Base-by-base conservation (phyloP, 306 rosid genomes). In the cucumber (Cucumis sativus) region DNA sequence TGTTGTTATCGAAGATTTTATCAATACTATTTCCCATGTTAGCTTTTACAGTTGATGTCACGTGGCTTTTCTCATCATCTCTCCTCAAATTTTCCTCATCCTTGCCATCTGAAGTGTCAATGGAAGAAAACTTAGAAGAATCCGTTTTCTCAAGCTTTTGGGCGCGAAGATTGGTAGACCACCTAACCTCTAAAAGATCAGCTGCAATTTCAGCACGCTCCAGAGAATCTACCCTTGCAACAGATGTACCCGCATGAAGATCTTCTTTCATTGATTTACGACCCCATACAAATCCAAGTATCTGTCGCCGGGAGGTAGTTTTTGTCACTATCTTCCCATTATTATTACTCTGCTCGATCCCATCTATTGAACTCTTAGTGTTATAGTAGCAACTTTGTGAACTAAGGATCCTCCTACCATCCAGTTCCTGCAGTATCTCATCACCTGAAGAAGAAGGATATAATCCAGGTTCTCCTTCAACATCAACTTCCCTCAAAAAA, bases 141-240 rank as follows among this genome's bases (percentile, higher is more conserved):
- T 79, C 76, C n/a, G 77, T 80, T 74, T 80, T 85, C 64, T 37
- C 47, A 8, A 78, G 28, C 82, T 77, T 84, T 18, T 79, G 78
- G 25, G 51, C 65, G 25, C 74, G 78, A 65, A 90, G 83, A 85
- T 87, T 88, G 35, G 98, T 92, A 54, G 99, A 87, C 99, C 99
- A 96, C 37, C 86, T 88, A 62, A 92, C 86, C 74, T 96, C 99
- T 87, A 96, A 77, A 81, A 96, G 86, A 74, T 91, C 77, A 5
- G 96, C 98, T 0, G 93, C 96, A 78, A 89, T 84, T 84, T 92
- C 91, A 66, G 97, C 99, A 28, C 92, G 87, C 79, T 89, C 91
- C 80, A 88, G 68, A 2, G 80, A 89, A 59, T 91, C 88, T 39
- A 25, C 60, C 74, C 87, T 86, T 8, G 35, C 63, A 17, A 56